Evolutionary conservation across 306 rosid species (phyloP).

Genomic region (Herpetospermum pedunculosum): DNA sequence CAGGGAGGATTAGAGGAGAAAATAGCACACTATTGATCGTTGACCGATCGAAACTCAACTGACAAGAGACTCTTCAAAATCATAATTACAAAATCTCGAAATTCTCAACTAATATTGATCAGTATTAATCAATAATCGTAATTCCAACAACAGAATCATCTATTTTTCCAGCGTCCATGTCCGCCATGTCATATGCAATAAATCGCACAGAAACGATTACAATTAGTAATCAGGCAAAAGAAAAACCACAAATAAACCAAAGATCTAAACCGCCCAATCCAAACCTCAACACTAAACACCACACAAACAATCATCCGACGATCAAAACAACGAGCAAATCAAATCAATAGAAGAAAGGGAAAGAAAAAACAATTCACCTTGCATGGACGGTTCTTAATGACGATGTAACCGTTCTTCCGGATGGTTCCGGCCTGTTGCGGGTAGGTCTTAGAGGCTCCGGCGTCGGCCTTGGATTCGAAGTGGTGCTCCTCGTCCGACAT

Average conservation of each 20-base stretch:
- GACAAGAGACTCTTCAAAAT: neutral
- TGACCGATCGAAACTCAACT: neutral
- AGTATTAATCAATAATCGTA: neutral
- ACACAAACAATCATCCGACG: neutral
- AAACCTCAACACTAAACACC: neutral
- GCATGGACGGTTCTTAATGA: conserved; percentile 35
- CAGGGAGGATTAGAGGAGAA: neutral
- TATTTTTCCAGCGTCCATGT: neutral
- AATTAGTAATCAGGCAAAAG: too few species aligned
- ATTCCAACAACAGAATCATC: neutral
- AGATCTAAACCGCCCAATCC: neutral
- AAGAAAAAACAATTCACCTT: conserved; percentile 7
- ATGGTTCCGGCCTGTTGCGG: conserved; percentile 35
- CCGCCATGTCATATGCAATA: neutral
- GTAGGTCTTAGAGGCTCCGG: conserved; percentile 34
- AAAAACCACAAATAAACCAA: neutral
- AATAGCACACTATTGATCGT: neutral
- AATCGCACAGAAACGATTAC: neutral
- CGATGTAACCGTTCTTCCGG: conserved; percentile 30
- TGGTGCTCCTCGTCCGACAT: conserved; percentile 39
- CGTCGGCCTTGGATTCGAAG: conserved; percentile 36
- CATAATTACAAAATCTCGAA: neutral
- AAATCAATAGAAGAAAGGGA: too few species aligned
- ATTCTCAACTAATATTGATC: neutral
- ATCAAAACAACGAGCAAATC: neutral